Base-by-base conservation (phyloP, 352 stramenopile genomes). In the Globisporangium solare region DNA sequence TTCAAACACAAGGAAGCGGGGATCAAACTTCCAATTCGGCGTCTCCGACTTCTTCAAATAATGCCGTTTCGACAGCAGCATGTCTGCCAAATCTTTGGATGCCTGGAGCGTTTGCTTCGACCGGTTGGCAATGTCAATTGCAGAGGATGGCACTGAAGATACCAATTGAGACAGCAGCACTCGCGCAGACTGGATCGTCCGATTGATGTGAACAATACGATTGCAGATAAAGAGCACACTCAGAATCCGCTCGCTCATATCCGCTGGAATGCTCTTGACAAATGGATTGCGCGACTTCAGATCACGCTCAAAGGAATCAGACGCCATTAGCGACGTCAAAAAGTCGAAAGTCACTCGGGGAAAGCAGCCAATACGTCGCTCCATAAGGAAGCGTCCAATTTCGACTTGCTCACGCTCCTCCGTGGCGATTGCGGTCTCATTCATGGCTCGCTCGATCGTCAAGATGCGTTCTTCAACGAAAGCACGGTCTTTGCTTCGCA, bases 1-100 rank as follows among this genome's bases (percentile, higher is more conserved):
- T 73, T 99, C 98, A 78, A 99, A 99, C 6, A 99, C 92, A 47
- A 99, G 75, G 59, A 99, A 99, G 3, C 97, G 83, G 27, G 97
- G 97, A 62, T 99, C 97, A 64, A 99, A 98, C 20, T 73, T 67
- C 64, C 96, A 97, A 6, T 47, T 47, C 20, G 20, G 53, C 39
- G 72, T 51, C 6, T 71, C 49, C 6, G 37, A 46, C 20, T 54
- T 31, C 37, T 66, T 63, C 4, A 94, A 58, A 47, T 91, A 95
- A 57, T 94, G 76, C 7, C 84, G 77, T 47, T 88, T 91, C 12
- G 83, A 86, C 21, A 89, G 39, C 50, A 96, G 54, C 42, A 85
- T 72, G 45, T 88, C 74, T 2, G 84, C 84, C 17, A 95, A 61
- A 54, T 95, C 86, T 32, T 92, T 86, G 39, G 88, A 93, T 1